A percentile compares a stretch with the other conserved stretches of the same genome.
Conservation (phyloP, 257 asterid species). For the Prunella vulgaris region DNA sequence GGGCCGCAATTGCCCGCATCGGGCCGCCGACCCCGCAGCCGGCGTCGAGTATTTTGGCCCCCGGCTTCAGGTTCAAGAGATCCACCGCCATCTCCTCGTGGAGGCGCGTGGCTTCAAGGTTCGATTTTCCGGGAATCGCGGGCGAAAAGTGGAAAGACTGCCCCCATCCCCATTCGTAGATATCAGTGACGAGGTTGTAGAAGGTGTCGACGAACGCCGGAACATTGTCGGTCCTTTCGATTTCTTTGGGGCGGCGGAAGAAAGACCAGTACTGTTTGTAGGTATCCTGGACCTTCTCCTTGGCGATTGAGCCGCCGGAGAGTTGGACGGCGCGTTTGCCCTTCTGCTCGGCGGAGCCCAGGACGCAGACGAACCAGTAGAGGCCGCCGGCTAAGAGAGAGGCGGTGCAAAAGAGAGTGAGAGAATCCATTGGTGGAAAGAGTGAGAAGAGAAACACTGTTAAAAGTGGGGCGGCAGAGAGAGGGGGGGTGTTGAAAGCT, state of each 20-base stretch:
- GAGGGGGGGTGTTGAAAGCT: conserved; percentile 12
- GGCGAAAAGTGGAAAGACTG: conserved; percentile 82
- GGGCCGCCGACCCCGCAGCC: conserved; percentile 88
- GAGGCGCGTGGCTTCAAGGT: conserved; percentile 66
- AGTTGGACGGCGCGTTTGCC: conserved; percentile 67
- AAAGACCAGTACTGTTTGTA: conserved; percentile 78
- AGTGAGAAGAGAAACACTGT: neutral
- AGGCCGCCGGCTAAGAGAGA: conserved; percentile 53
- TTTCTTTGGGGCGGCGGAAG: conserved; percentile 66
- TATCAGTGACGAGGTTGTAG: conserved; percentile 79
- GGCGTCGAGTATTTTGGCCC: conserved; percentile 55
- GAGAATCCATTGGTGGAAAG: conserved; percentile 38
- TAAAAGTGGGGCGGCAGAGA: conserved; percentile 7
- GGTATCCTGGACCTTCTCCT: conserved; percentile 52
- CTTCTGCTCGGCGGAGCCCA: conserved; percentile 73
- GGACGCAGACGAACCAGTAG: conserved; percentile 61
- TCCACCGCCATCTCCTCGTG: conserved; percentile 86
- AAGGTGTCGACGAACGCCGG: conserved; percentile 81
- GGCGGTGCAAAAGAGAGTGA: conserved; percentile 57
- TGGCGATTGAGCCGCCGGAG: conserved; percentile 72
- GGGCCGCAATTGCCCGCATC: conserved; percentile 85
- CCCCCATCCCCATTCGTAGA: conserved; percentile 94
- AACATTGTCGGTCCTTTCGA: conserved; percentile 55
- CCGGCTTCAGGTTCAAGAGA: conserved; percentile 48
- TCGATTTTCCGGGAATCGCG: conserved; percentile 54